phyloP scores from a whole-genome alignment of 2,329 filamentous ascomycete species.

The Pseudopithomyces chartarum region DNA sequence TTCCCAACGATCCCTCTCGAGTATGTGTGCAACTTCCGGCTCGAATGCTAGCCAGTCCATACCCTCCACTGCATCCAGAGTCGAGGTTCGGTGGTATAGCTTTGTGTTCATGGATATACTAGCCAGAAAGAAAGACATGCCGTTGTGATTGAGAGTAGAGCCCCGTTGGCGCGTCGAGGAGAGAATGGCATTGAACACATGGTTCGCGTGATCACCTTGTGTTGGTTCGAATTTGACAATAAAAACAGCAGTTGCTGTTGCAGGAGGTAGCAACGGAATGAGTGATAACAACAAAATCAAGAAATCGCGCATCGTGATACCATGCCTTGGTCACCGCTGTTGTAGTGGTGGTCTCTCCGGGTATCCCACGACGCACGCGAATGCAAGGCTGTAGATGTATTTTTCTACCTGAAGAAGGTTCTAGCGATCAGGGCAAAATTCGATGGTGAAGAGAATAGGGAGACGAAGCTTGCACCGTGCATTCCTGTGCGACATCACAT shows the following conservation, averaged over 20 bases:
- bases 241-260: not conserved
- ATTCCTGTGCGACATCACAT: too few species aligned
- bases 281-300: slow-evolving; percentile 3
- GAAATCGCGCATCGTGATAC: slow-evolving; percentile 17
- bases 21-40: slow-evolving; percentile 71
- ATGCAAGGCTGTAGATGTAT: too few species aligned
- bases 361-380: too few species aligned
- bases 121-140: slow-evolving; percentile 72
- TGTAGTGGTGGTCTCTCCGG: not conserved
- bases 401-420: too few species aligned
- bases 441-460: too few species aligned
- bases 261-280: not conserved
- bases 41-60: slow-evolving; percentile 79
- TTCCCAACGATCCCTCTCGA: slow-evolving; percentile 52
- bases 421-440: too few species aligned
- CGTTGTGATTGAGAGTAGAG: slow-evolving; percentile 74
- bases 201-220: slow-evolving; percentile 57
- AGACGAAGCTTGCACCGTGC: too few species aligned
- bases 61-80: slow-evolving; percentile 53
- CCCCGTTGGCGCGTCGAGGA: slow-evolving; percentile 77
- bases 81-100: slow-evolving; percentile 68
- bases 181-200: slow-evolving; percentile 75
- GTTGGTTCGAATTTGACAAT: not conserved
- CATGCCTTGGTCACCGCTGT: not conserved
- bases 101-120: slow-evolving; percentile 67